Conservation (phyloP, 768 basidiomycete genomes). For the Tephrocybe rancida region DNA sequence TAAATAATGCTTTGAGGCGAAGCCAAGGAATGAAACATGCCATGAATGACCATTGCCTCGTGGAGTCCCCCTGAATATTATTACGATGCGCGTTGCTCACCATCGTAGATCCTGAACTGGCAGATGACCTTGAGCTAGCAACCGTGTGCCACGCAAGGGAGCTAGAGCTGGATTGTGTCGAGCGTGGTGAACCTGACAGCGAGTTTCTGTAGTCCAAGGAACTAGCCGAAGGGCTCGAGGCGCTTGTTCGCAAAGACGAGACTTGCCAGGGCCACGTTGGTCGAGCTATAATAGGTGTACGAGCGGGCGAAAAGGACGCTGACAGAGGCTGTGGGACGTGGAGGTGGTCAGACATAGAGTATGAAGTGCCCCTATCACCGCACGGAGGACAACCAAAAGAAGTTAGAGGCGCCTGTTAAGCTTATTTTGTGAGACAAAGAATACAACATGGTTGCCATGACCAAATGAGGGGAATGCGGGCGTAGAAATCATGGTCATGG, state of each 20-base stretch:
- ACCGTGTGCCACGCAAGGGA: conserved; percentile 28
- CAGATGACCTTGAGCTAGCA: conserved; percentile 20
- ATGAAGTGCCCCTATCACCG: conserved; percentile 8
- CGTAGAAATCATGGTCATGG: background rate
- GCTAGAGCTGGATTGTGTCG: conserved; percentile 30
- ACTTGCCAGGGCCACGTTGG: conserved; percentile 51
- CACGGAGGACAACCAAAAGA: background rate
- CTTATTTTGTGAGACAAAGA: background rate
- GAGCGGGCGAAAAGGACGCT: conserved; percentile 46
- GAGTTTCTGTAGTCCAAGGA: conserved; percentile 17
- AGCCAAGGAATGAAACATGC: conserved; percentile 34
- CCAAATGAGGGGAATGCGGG: background rate
- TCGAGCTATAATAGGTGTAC: conserved; percentile 57
- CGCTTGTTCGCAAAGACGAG: conserved; percentile 29
- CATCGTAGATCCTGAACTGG: conserved; percentile 24
- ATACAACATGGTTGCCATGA: conserved; percentile 5
- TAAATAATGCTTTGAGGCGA: background rate
- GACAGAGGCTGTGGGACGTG: conserved; percentile 41
- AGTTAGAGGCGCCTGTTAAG: background rate
- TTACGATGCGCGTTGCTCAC: conserved; percentile 17
- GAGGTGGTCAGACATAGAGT: conserved; percentile 39
- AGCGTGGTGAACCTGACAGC: conserved; percentile 10
- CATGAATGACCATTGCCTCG: conserved; percentile 66
- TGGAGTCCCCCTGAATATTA: conserved; percentile 44
- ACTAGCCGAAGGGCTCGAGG: conserved; percentile 17